Evolutionary conservation across 176 grass and related monocot genomes (phyloP), one percentile per base, ranked within the genome.

Genomic region (Poa pratensis): DNA sequence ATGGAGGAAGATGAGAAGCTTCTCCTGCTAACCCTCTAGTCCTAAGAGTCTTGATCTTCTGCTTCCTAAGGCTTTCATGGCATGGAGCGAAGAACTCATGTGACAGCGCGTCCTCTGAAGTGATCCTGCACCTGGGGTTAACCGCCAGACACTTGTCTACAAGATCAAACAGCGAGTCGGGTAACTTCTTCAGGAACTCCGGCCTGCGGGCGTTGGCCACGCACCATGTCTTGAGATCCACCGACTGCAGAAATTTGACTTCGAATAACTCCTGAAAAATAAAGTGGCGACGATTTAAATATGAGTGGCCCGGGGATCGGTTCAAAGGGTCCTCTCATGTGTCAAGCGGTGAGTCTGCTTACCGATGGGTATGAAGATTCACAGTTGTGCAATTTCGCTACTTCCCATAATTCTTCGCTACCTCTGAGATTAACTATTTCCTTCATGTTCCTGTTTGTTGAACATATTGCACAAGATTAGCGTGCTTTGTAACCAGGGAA

Each of bases 371-470:
- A 99, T 2, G 86, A 91, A 32, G 84, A 80, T 80, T 99, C 94
- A 24, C 90, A 89, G 34, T 92, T 92, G 82, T 96, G 94, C 58
- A 99, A 68, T 87, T 99, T 99, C 4, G 97, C 94, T 64, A 91
- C 90, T 85, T 99, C 94, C 97, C 97, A 99, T 39, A 99, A 69
- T 62, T 91, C 94, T 91, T 96, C 94, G 5, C 76, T 96, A 55
- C 97, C 97, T 85, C 83, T 90, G 22, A 99, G 59, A 87, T 92
- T 99, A 7, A 82, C 91, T 83, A 96, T 99, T 80, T 99, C 97
- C 82, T 96, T 99, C 75, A 92, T 92, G 64, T 92, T 99, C 64
- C 92, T 99, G 74, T 81, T 61, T 82, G 65, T 70, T 59, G 7
- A 53, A 87, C 24, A 91, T n/a, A 87, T 54, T 45, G 10, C 79